phyloP scores from a whole-genome alignment of 139 green algal genomes.

The Micromonas pusilla region DNA sequence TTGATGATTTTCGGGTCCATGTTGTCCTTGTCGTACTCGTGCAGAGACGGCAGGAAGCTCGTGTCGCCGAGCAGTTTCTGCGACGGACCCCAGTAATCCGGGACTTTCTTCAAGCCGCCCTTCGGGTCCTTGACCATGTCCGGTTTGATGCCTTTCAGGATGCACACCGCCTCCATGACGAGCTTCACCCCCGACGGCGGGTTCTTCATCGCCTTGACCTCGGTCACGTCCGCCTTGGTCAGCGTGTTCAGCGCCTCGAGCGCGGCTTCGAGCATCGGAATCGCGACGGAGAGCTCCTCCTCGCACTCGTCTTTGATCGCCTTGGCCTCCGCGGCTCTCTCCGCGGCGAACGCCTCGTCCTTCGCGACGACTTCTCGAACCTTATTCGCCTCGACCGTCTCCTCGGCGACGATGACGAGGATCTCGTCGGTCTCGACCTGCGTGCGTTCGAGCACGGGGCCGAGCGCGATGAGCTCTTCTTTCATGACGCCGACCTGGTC shows the following conservation, averaged over 20 bases:
- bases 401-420: slow-evolving; percentile 78
- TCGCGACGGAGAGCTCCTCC: slow-evolving; percentile 49
- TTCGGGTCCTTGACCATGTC: slow-evolving; percentile 37
- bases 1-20: slow-evolving; percentile 58
- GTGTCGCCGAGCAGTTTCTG: slow-evolving; percentile 59
- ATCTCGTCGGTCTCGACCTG: slow-evolving; percentile 74
- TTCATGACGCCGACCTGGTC: slow-evolving; percentile 76
- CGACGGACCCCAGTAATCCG: slow-evolving; percentile 45
- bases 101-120: slow-evolving; percentile 42
- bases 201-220: slow-evolving; percentile 86
- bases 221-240: slow-evolving; percentile 74
- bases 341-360: slow-evolving; percentile 54
- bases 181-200: slow-evolving; percentile 49
- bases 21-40: slow-evolving; percentile 70
- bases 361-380: slow-evolving; percentile 33
- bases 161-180: slow-evolving; percentile 52
- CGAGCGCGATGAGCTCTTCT: slow-evolving; percentile 74
- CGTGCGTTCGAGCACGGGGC: slow-evolving; percentile 87
- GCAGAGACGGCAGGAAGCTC: slow-evolving; percentile 57
- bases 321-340: slow-evolving; percentile 54
- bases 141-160: slow-evolving; percentile 46
- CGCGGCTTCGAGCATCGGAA: slow-evolving; percentile 79
- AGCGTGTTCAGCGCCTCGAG: slow-evolving; percentile 81
- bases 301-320: slow-evolving; percentile 78
- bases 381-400: slow-evolving; percentile 78